Evolutionary conservation across 306 rosid species (phyloP).

Genomic region (Oxytropis ochrocephala): DNA sequence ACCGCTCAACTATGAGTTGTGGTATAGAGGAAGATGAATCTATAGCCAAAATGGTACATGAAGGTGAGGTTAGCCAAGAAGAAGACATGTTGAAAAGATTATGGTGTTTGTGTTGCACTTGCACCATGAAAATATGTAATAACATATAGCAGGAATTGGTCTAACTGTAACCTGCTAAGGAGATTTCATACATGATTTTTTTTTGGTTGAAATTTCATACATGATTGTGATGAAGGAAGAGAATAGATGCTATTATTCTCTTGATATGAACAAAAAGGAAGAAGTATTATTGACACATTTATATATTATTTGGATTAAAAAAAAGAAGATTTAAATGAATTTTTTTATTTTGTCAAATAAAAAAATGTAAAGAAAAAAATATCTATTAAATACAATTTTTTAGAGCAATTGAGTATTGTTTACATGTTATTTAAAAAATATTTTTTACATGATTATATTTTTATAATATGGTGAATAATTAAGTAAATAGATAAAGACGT

Average conservation of each 20-base stretch:
- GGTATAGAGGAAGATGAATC: conserved; percentile 31
- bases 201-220: neutral
- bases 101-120: neutral
- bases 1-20: conserved; percentile 13
- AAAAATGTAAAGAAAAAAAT: no score
- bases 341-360: no score
- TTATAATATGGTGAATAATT: no score
- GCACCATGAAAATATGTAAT: neutral
- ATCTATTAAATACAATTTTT: no score
- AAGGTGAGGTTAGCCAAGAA: conserved; percentile 25
- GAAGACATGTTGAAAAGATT: conserved; percentile 24
- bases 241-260: neutral
- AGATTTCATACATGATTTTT: neutral
- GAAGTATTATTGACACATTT: neutral
- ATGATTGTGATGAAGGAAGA: neutral
- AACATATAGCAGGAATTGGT: neutral
- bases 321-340: no score
- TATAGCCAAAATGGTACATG: conserved; percentile 13
- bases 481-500: no score
- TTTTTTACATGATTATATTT: no score
- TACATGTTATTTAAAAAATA: no score
- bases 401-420: no score
- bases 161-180: neutral
- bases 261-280: neutral
- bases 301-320: no score